Evolutionary conservation across 768 basidiomycete species (phyloP).

Genomic region (Podaxis pistillaris): DNA sequence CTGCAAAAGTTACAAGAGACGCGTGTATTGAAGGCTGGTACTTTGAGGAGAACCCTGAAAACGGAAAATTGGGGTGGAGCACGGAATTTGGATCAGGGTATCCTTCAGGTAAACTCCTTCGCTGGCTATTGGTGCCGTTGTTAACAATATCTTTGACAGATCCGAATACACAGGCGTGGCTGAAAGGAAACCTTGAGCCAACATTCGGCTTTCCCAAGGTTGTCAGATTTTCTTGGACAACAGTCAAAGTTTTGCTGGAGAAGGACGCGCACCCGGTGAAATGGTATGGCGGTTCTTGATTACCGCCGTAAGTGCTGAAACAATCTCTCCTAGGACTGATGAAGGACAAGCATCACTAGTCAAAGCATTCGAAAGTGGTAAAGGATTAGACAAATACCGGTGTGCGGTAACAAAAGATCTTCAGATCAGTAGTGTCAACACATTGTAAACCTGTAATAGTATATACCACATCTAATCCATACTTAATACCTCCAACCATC

Average conservation of each 20-base stretch:
- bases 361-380: conserved; percentile 69
- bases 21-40: conserved; percentile 85
- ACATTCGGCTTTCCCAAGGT: conserved; percentile 92
- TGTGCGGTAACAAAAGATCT: conserved; percentile 72
- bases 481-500: background rate
- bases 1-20: conserved; percentile 95
- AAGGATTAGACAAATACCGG: conserved; percentile 74
- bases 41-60: conserved; percentile 59
- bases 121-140: background rate
- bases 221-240: conserved; percentile 94
- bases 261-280: conserved; percentile 74
- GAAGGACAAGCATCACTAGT: conserved; percentile 77
- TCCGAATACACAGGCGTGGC: conserved; percentile 90
- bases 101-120: conserved; percentile 62
- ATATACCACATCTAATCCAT: conserved; percentile 8
- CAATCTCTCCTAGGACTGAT: conserved; percentile 60
- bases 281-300: conserved; percentile 55
- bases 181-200: conserved; percentile 71
- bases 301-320: background rate
- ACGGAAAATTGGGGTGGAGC: conserved; percentile 27
- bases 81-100: conserved; percentile 78
- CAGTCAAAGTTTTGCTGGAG: conserved; percentile 82
- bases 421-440: conserved; percentile 65
- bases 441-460: conserved; percentile 41
- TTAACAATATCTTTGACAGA: conserved; percentile 44